Base-by-base conservation (phyloP, 108 stramenopile species). In the Cyclotella atomus region DNA sequence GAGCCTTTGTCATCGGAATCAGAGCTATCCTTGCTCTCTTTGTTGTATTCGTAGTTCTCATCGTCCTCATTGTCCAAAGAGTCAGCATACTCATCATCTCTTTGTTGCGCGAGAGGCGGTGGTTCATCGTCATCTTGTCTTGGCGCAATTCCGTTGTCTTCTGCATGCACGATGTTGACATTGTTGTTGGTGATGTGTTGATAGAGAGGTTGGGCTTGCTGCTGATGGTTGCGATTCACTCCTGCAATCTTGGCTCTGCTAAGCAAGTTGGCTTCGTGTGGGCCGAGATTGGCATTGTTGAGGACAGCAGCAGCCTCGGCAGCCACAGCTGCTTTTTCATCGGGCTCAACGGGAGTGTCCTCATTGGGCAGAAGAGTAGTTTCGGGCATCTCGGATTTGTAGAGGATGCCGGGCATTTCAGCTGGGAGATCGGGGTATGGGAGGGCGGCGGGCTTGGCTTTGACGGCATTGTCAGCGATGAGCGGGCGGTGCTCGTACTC, bases 391-490 rank as follows among this genome's bases (percentile, higher is more conserved):
- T 60, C 34, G 35, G 34, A 36, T 16, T 34, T n/a, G n/a, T 20
- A 20, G 19, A 20, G 19, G 16, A 60, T 36, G 5, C 59, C 59
- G 2, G 59, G 59, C 3, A n/a, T 12, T 60, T 60, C 34, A 3
- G 59, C 59, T 5, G 59, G 59, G 16, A 60, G 7, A 34, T 60
- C 35, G 10, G 59, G 59, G 25, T 23, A 21, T 27, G 54, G 47
- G 4, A 56, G 32, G 6, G 35, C 34, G 7, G 4, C 4, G 9
- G 10, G 59, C 33, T 60, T 34, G 3, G 34, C 34, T 34, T 60
- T 34, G 34, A 60, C 7, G 24, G 34, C 59, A 60, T 60, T 60
- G 59, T 60, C 59, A n/a, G 34, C 34, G 25, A 60, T 19, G 34
- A 60, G 34, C 3, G 59, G 59, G 2, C 35, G 34, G 5, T 60